Percentiles rank a stretch among this genome's conserved stretches.
Evolutionary conservation across 108 stramenopile genomes (phyloP).

Genomic region (Fistulifera pelliculosa): DNA sequence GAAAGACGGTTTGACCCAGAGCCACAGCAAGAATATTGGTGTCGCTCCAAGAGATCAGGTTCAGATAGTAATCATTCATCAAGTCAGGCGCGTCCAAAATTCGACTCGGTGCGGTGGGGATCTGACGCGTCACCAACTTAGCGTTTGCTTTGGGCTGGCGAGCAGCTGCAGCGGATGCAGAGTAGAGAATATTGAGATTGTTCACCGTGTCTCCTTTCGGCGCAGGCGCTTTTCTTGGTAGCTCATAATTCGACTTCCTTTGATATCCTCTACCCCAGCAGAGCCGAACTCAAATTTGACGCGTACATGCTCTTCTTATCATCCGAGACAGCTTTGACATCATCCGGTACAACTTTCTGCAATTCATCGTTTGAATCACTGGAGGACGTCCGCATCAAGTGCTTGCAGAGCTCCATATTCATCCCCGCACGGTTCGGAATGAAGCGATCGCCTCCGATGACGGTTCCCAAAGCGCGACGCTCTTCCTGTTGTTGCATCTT

Average conservation of each 20-base stretch:
- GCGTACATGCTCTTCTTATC: conserved; percentile 70
- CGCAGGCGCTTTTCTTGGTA: conserved; percentile 93
- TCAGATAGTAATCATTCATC: conserved; percentile 96
- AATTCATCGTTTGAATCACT: conserved; percentile 17
- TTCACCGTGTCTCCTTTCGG: conserved; percentile 95
- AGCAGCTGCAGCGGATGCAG: conserved; percentile 51
- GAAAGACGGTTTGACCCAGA: conserved; percentile 92
- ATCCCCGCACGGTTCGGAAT: conserved; percentile 65
- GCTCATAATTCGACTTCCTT: conserved; percentile 75
- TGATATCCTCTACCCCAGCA: conserved; percentile 59
- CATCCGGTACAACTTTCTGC: conserved; percentile 12
- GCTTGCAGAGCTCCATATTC: conserved; percentile 64
- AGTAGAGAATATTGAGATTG: conserved; percentile 92
- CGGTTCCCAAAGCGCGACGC: conserved; percentile 9
- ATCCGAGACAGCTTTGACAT: conserved; percentile 67
- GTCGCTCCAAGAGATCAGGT: conserved; percentile 89
- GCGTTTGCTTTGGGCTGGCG: conserved; percentile 34
- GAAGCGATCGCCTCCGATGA: conserved; percentile 43
- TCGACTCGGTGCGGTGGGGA: conserved; percentile 92
- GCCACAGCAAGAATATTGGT: conserved; percentile 96
- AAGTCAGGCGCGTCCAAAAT: conserved; percentile 96
- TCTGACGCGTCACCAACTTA: conserved; percentile 77
- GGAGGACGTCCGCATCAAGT: conserved; percentile 55
- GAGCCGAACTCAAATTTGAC: conserved; percentile 40
- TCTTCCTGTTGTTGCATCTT: conserved; percentile 16